Conservation (phyloP, 169 alveolate genomes). For the Prorocentrum cordatum region DNA sequence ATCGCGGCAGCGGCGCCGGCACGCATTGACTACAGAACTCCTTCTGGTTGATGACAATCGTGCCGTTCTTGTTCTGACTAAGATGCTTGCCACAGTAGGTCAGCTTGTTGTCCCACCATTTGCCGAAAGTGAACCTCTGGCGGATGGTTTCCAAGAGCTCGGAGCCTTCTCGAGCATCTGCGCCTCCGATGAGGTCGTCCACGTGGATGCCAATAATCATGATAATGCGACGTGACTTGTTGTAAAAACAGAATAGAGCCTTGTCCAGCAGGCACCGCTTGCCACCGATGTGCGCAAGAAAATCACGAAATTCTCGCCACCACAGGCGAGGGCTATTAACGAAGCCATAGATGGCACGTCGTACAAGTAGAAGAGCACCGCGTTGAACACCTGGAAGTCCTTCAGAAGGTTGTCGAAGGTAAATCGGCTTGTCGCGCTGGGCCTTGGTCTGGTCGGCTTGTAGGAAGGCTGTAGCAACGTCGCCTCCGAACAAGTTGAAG, state of each 20-base stretch:
- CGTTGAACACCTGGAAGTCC: background rate
- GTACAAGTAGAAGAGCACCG: background rate
- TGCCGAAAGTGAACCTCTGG: background rate
- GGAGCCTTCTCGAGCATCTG: background rate
- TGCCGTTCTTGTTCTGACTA: background rate
- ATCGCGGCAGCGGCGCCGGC: background rate
- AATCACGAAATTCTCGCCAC: background rate
- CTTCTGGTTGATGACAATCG: background rate
- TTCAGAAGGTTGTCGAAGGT: constrained; percentile 3
- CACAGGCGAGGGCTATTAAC: background rate
- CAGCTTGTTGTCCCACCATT: background rate
- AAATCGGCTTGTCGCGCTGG: background rate
- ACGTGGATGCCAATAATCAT: background rate
- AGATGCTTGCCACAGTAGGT: constrained; percentile 1
- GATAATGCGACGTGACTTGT: background rate
- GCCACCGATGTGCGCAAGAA: background rate
- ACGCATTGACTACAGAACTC: too few relatives aligned
- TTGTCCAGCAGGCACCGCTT: background rate
- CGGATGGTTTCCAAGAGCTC: background rate
- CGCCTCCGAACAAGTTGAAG: background rate
- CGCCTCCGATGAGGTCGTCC: background rate
- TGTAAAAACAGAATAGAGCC: background rate
- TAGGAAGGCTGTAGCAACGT: background rate
- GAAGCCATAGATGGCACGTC: background rate
- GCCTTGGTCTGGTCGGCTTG: background rate